A percentile compares a stretch with the other conserved stretches of the same genome.
These are phyloP conservation scores for Dryadomyces sulphureus DNA, from an alignment of 2,329 filamentous ascomycete genomes.

Conservation along the genomic window DNA sequence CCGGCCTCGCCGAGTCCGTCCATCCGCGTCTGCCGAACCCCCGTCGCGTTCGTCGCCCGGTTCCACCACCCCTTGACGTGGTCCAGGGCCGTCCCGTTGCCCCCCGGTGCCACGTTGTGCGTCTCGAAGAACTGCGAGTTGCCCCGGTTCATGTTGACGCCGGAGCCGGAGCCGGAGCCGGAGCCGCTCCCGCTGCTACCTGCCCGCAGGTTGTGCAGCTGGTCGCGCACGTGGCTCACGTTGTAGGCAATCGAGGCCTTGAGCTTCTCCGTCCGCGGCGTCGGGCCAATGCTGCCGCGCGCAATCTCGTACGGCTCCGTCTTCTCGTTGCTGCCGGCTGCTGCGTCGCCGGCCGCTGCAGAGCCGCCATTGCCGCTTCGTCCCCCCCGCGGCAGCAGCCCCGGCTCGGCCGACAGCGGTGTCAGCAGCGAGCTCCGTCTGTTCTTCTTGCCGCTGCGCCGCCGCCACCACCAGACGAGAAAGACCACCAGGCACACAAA, in stretches of 20 bases:
- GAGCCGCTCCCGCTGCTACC: slow-evolving; percentile 6
- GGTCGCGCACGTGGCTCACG: slow-evolving; percentile 20
- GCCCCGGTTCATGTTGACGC: slow-evolving; percentile 35
- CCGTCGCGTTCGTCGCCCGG: slow-evolving; percentile 21
- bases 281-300: slow-evolving; percentile 33
- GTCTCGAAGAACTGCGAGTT: slow-evolving; percentile 35
- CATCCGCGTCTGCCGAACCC: slow-evolving; percentile 21
- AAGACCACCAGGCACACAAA: slow-evolving; percentile 30
- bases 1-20: not conserved
- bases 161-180: not conserved
- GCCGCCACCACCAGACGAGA: slow-evolving; percentile 35
- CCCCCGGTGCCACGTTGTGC: slow-evolving; percentile 9
- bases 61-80: slow-evolving; percentile 25
- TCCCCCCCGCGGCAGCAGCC: slow-evolving; percentile 1
- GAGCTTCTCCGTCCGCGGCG: slow-evolving; percentile 26
- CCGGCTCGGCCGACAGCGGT: slow-evolving; percentile 24
- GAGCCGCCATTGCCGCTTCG: not conserved
- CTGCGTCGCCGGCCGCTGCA: not conserved
- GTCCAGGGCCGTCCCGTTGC: slow-evolving; percentile 22
- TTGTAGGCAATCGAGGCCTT: slow-evolving; percentile 24
- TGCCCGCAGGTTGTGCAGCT: slow-evolving; percentile 18
- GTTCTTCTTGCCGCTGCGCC: slow-evolving; percentile 22
- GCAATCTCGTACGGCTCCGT: slow-evolving; percentile 26
- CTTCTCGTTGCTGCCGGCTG: slow-evolving; percentile 12
- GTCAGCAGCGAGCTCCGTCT: slow-evolving; percentile 34